These are phyloP conservation scores for Phoma sp. DNA, from an alignment of 2,329 filamentous ascomycete genomes.

Conservation along the genomic window DNA sequence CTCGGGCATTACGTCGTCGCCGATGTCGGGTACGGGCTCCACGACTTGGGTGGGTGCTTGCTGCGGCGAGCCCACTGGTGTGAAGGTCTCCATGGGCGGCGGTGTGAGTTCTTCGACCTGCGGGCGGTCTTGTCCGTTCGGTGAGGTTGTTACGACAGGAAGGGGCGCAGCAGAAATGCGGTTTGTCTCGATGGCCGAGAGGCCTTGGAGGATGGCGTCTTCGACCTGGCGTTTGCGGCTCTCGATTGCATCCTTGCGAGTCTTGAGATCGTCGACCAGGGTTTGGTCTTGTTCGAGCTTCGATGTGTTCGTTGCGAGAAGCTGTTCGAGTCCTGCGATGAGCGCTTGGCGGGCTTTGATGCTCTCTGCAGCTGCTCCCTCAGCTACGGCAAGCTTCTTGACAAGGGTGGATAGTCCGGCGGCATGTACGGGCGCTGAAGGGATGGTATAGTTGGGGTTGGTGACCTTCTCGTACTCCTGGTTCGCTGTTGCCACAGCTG, in stretches of 20 bases:
- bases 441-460: slow-evolving; percentile 70
- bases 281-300: slow-evolving; percentile 74
- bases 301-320: slow-evolving; percentile 75
- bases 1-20: slow-evolving; percentile 38
- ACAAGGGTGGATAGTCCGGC: slow-evolving; percentile 88
- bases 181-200: slow-evolving; percentile 66
- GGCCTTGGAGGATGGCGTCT: slow-evolving; percentile 84
- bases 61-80: slow-evolving; percentile 58
- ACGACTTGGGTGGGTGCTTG: slow-evolving; percentile 12
- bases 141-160: slow-evolving; percentile 27
- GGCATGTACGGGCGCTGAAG: slow-evolving; percentile 88
- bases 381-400: slow-evolving; percentile 85
- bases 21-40: slow-evolving; percentile 31
- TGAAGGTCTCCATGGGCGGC: slow-evolving; percentile 66
- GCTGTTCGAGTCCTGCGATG: slow-evolving; percentile 79
- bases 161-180: slow-evolving; percentile 52
- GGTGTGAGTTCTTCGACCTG: slow-evolving; percentile 87
- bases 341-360: slow-evolving; percentile 84
- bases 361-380: slow-evolving; percentile 85
- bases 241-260: slow-evolving; percentile 76
- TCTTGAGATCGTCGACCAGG: slow-evolving; percentile 67
- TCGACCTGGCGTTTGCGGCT: slow-evolving; percentile 87
- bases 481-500: slow-evolving; percentile 72
- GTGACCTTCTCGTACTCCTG: slow-evolving; percentile 85
- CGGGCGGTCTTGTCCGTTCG: slow-evolving; percentile 66